These are phyloP conservation scores for Paracorniculantispora psalliotae DNA, from an alignment of 2,329 filamentous ascomycete genomes.

Conservation along the genomic window DNA sequence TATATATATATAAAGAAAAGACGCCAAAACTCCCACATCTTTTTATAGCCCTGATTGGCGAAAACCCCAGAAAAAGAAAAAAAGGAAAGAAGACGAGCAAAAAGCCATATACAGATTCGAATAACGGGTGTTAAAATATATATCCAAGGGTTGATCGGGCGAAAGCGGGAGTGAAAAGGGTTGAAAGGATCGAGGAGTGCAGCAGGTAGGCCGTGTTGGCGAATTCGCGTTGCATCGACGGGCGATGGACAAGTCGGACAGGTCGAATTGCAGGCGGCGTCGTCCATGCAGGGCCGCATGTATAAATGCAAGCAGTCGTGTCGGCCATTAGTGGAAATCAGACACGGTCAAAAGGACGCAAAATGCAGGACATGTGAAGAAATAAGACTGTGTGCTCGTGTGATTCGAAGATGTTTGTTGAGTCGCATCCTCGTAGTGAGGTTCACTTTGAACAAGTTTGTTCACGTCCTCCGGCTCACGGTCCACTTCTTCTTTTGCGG, in stretches of 20 bases:
- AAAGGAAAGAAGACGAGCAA: neutral
- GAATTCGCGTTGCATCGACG: no score
- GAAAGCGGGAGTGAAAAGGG: neutral
- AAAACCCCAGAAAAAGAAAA: no score
- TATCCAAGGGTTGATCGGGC: neutral
- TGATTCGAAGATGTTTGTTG: neutral
- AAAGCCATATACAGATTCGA: conserved; percentile 1
- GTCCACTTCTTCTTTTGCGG: conserved; percentile 44
- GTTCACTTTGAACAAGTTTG: no score
- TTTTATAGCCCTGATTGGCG: neutral
- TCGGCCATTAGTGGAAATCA: neutral
- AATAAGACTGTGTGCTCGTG: neutral
- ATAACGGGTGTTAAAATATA: neutral
- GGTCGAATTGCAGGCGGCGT: neutral
- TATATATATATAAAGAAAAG: neutral
- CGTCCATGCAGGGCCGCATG: neutral
- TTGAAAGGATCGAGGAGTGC: neutral
- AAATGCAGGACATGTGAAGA: neutral
- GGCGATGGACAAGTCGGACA: neutral
- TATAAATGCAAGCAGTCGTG: neutral
- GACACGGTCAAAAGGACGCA: neutral
- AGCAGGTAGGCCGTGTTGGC: no score
- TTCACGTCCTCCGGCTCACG: conserved; percentile 38
- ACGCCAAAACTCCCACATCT: conserved; percentile 3
- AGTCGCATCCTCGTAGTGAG: no score